phyloP scores from a whole-genome alignment of 257 asterid species.

The Cynanchum wilfordii region DNA sequence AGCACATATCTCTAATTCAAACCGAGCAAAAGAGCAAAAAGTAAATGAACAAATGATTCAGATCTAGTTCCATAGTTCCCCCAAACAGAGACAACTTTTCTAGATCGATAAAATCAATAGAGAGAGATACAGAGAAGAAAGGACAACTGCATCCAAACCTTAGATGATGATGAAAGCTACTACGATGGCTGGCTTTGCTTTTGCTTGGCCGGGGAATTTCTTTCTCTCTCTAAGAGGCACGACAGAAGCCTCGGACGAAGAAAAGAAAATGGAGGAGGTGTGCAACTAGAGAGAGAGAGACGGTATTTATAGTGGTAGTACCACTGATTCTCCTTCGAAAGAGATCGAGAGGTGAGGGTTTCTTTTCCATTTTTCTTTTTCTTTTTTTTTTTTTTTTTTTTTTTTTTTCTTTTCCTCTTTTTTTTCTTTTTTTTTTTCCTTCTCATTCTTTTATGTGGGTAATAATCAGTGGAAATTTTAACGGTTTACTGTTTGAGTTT shows the following conservation, averaged over 20 bases:
- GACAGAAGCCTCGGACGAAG: constrained; percentile 11
- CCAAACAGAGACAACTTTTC: not conserved
- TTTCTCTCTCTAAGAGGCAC: constrained; percentile 9
- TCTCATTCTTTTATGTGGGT: not conserved
- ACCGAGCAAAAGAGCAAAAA: not conserved
- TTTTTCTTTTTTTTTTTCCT: too few species aligned
- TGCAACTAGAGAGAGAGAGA: not conserved
- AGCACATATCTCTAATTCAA: not conserved
- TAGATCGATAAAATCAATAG: not conserved
- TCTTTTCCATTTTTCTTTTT: not conserved
- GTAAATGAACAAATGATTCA: not conserved
- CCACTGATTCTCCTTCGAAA: not conserved
- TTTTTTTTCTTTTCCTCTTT: not conserved
- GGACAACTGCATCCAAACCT: not conserved
- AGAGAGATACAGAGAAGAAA: not conserved
- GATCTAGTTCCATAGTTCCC: not conserved
- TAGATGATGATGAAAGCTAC: constrained; percentile 1
- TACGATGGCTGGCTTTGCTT: constrained; percentile 12
- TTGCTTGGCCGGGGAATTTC: not conserved
- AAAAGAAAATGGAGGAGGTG: constrained; percentile 1
- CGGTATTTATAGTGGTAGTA: constrained; percentile 9
- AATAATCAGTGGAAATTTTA: not conserved
- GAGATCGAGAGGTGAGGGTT: constrained; percentile 2
- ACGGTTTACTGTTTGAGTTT: not conserved
- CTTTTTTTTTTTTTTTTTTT: not conserved